phyloP scores from a whole-genome alignment of 305 asterid genomes.

The Fraxinus platypoda region DNA sequence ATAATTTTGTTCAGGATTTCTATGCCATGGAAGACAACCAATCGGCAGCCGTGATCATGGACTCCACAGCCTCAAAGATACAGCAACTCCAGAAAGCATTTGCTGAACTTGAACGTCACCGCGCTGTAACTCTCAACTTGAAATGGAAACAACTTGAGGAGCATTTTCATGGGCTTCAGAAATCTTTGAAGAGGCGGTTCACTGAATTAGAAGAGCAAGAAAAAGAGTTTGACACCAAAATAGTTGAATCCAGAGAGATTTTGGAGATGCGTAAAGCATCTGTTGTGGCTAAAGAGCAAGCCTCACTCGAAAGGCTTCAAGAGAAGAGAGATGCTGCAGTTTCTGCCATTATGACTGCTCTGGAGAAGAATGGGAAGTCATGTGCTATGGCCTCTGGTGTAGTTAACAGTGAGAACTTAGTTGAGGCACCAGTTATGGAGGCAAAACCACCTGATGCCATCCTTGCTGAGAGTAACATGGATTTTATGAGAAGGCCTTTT shows the following conservation, averaged over 20 bases:
- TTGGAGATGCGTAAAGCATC: slow-evolving; percentile 81
- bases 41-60: slow-evolving; percentile 62
- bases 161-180: slow-evolving; percentile 92
- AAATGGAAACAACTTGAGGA: slow-evolving; percentile 97
- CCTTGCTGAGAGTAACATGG: slow-evolving; percentile 32
- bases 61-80: slow-evolving; percentile 83
- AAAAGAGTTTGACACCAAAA: slow-evolving; percentile 78
- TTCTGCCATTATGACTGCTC: slow-evolving; percentile 70
- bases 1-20: slow-evolving; percentile 32
- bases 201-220: slow-evolving; percentile 89
- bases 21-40: slow-evolving; percentile 69
- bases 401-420: slow-evolving; percentile 36
- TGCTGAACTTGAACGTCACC: slow-evolving; percentile 94
- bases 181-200: slow-evolving; percentile 92
- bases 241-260: slow-evolving; percentile 57
- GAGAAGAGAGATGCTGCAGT: slow-evolving; percentile 95
- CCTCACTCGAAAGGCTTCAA: slow-evolving; percentile 82
- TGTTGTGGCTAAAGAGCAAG: slow-evolving; percentile 74
- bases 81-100: slow-evolving; percentile 94
- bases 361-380: slow-evolving; percentile 46
- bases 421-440: slow-evolving; percentile 34
- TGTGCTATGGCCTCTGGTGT: slow-evolving; percentile 38
- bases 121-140: slow-evolving; percentile 77
- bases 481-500: slow-evolving; percentile 34
- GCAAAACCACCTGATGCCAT: slow-evolving; percentile 38